phyloP scores from a whole-genome alignment of 2,329 filamentous ascomycete genomes.

The Thielaviopsis musarum region DNA sequence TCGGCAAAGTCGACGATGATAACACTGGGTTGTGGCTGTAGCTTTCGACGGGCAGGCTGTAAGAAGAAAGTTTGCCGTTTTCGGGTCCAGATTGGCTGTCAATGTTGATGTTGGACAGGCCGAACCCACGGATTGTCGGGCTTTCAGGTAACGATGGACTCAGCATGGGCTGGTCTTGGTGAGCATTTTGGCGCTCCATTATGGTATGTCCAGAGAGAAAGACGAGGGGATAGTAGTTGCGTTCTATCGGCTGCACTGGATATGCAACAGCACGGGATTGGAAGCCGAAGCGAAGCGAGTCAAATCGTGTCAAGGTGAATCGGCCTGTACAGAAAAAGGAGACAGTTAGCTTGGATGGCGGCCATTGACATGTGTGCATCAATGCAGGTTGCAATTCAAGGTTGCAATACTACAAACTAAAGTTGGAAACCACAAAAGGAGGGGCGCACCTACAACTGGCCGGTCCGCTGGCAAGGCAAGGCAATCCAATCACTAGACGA shows the following conservation, averaged over 20 bases:
- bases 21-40: background rate
- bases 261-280: background rate
- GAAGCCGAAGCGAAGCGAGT: background rate
- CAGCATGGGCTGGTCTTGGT: slow-evolving; percentile 15
- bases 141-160: background rate
- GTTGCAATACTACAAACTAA: too few species aligned
- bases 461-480: background rate
- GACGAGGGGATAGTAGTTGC: background rate
- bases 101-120: background rate
- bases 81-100: background rate
- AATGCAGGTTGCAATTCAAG: too few species aligned
- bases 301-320: background rate
- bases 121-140: background rate
- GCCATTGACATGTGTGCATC: too few species aligned
- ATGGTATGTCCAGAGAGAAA: background rate
- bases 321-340: background rate
- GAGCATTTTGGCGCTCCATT: background rate
- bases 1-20: background rate
- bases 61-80: background rate
- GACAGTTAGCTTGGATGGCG: background rate
- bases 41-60: background rate
- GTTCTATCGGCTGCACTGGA: background rate
- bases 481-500: background rate
- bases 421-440: too few species aligned
- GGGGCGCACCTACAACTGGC: background rate